Base-by-base conservation (phyloP, 345 rosid species). In the Camelina hispida region DNA sequence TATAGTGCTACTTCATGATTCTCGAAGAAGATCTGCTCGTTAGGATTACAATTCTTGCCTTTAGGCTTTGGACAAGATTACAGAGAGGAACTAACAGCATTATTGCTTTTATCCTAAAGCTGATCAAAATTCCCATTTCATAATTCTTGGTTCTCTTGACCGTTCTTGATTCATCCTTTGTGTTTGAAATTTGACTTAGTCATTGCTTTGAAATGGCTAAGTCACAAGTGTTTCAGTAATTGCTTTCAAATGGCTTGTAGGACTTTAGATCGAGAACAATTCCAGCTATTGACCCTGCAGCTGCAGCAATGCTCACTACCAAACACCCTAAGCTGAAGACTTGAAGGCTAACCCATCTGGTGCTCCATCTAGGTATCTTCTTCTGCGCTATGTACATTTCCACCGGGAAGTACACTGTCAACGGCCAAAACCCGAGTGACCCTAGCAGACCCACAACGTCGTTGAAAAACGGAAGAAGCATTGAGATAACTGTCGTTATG, bases 341-440 rank as follows among this genome's bases (percentile, higher is more conserved):
- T 81, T 88, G 90, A 9, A 94, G 90, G 34, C 88, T 81, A 2
- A 91, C 56, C 98, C 98, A 88, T 65, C 79, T 90, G 7, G 84
- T 83, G 80, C 96, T 90, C 96, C 98, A 94, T 69, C 78, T 87
- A n/a, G 82, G 78, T 68, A 91, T 84, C 86, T 71, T 85, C 89
- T 76, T 91, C 23, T 84, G 93, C n/a, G 50, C 79, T 28, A 91
- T 87, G 73, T 91, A 94, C 97, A 94, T 90, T 80, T 91, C 91
- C 22, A 93, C 93, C 0, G 98, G 98, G 71, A 88, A 91, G 17
- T 91, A 91, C 2, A 94, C 98, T 0, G 95, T 88, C 48, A 94
- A 34, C 8, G 98, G 98, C 96, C 98, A 94, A 69, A 89, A 94
- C 61, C 95, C 98, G 2, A 94, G 68, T 1, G 98, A 96, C 3